phyloP scores from a whole-genome alignment of 2,329 filamentous ascomycete species.

The Stemphylium beticola region DNA sequence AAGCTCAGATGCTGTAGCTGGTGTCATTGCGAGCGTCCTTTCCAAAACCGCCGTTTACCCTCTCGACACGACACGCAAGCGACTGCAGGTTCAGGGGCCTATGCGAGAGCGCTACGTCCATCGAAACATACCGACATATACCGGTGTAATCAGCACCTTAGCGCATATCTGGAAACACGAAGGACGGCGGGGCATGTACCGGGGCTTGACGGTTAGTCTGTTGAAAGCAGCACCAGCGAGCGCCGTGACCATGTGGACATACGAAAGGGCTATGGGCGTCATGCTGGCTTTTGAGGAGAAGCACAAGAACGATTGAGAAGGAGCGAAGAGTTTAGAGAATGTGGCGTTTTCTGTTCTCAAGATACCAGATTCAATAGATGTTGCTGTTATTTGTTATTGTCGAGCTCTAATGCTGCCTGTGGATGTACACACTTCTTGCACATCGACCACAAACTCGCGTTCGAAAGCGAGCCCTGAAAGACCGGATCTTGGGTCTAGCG shows the following conservation, averaged over 20 bases:
- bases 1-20: slow-evolving; percentile 82
- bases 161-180: slow-evolving; percentile 72
- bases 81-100: slow-evolving; percentile 93
- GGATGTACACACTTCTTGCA: too few relatives aligned
- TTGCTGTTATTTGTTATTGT: background rate
- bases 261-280: slow-evolving; percentile 74
- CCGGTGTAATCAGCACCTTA: slow-evolving; percentile 69
- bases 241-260: slow-evolving; percentile 93
- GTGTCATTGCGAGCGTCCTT: slow-evolving; percentile 76
- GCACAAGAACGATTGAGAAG: slow-evolving; percentile 8
- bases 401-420: background rate
- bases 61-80: slow-evolving; percentile 88
- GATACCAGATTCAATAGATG: background rate
- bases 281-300: slow-evolving; percentile 52
- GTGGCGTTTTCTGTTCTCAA: background rate
- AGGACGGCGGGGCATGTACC: slow-evolving; percentile 81
- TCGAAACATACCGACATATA: slow-evolving; percentile 86
- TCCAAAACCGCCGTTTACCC: slow-evolving; percentile 93
- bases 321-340: background rate
- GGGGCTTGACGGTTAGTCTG: slow-evolving; percentile 85
- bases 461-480: too few relatives aligned
- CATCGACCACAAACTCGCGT: background rate
- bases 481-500: too few relatives aligned
- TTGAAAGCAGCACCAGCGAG: slow-evolving; percentile 93
- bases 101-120: slow-evolving; percentile 80